phyloP scores from a whole-genome alignment of 495 filamentous ascomycete genomes.

The Evernia prunastri region DNA sequence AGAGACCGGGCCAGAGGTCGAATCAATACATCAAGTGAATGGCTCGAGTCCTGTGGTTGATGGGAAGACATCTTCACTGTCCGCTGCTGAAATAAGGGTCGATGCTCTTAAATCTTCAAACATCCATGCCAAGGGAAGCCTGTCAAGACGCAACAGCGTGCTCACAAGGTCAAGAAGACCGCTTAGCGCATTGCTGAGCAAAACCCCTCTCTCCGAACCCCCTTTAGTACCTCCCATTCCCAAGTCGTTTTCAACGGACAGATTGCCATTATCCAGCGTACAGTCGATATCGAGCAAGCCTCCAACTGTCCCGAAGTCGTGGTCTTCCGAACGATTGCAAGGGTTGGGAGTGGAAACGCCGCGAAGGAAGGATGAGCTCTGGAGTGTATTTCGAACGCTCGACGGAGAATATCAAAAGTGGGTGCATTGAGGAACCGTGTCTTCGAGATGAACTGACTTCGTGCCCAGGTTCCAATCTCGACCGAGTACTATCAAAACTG shows the following conservation, averaged over 20 bases:
- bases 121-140: slow-evolving; percentile 25
- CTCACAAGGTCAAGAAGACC: slow-evolving; percentile 46
- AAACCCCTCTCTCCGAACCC: slow-evolving; percentile 38
- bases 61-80: slow-evolving; percentile 19
- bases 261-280: slow-evolving; percentile 38
- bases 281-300: slow-evolving; percentile 43
- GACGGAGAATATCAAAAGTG: slow-evolving; percentile 74
- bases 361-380: slow-evolving; percentile 77
- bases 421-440: background rate
- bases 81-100: slow-evolving; percentile 10
- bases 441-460: background rate
- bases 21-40: slow-evolving; percentile 13
- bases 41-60: background rate
- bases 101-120: slow-evolving; percentile 32
- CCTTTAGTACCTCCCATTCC: slow-evolving; percentile 48
- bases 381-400: slow-evolving; percentile 72
- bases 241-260: slow-evolving; percentile 54
- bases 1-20: slow-evolving; percentile 22
- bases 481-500: slow-evolving; percentile 69
- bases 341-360: slow-evolving; percentile 33
- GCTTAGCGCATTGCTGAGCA: slow-evolving; percentile 43
- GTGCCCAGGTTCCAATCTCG: slow-evolving; percentile 56
- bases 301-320: slow-evolving; percentile 46
- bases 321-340: slow-evolving; percentile 36
- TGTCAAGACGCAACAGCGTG: slow-evolving; percentile 36